Evolutionary conservation across 2,329 filamentous ascomycete genomes (phyloP).

Genomic region (Acarospora socialis): DNA sequence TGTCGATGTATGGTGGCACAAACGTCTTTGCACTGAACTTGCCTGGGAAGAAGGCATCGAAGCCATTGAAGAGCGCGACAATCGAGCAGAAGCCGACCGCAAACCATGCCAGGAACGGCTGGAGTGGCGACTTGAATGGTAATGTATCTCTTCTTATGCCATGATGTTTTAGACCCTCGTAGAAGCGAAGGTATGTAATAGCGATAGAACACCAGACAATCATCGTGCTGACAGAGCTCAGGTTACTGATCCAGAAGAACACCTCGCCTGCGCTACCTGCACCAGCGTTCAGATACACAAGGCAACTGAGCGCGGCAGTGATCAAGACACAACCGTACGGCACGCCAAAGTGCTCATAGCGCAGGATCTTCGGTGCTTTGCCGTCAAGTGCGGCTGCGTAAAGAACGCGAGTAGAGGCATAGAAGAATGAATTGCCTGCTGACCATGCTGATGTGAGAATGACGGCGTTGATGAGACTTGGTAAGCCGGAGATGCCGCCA

Average conservation of each 20-base stretch:
- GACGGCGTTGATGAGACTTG: conserved; percentile 61
- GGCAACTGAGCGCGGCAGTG: conserved; percentile 7
- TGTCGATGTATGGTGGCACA: no score
- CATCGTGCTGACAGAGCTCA: conserved; percentile 23
- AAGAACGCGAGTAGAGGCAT: conserved; percentile 38
- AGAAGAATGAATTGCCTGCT: conserved; percentile 52
- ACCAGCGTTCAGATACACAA: conserved; percentile 11
- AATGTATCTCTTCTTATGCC: no score
- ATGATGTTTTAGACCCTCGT: no score
- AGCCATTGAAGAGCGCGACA: no score
- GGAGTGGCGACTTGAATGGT: no score
- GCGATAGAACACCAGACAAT: conserved; percentile 25
- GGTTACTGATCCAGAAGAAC: conserved; percentile 18
- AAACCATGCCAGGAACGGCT: no score
- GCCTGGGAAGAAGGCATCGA: no score
- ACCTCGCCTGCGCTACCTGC: conserved; percentile 9
- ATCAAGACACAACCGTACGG: conserved; percentile 10
- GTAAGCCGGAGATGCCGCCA: conserved; percentile 52
- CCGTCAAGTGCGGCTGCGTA: conserved; percentile 27
- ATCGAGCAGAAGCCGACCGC: no score
- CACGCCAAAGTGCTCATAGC: conserved; percentile 9
- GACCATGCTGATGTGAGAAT: conserved; percentile 61
- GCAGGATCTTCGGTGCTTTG: conserved; percentile 12
- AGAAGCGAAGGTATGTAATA: no score
- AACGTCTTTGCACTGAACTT: no score